Evolutionary conservation across 352 stramenopile species (phyloP), one percentile per base, ranked within the genome.

Genomic region (Globisporangium polare): DNA sequence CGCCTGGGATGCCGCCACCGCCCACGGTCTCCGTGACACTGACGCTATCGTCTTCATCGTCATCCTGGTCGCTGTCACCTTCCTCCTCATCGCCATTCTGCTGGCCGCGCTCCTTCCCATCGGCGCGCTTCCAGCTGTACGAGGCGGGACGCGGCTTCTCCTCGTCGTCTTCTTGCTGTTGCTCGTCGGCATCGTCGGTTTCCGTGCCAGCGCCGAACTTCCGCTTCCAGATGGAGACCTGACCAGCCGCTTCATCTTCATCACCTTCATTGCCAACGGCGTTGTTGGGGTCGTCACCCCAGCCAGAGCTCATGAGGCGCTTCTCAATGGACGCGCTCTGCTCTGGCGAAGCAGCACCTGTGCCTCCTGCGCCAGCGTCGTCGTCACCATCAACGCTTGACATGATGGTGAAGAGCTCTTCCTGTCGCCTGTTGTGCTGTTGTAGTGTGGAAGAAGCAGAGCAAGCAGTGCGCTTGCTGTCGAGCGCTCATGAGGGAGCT

Each of bases 111-210:
- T 82, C 64, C 26, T 66, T 72, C 26, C 76, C 76, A 29, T 91
- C 80, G 0, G 76, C 80, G 12, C 80, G 67, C 62, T 83, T 89
- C 82, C 80, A 92, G 46, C 72, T 88, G 70, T 90, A 92, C 0
- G 68, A 45, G 5, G 60, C 45, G 3, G 63, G 43, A 39, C 50
- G 41, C 35, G 71, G 58, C 3, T 66, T 50, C 12, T 37, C 13
- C 1, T 73, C 53, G 15, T 64, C 66, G 26, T 64, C 73, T 10
- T 66, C 55, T 43, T 55, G 31, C 33, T 73, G 60, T 4, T 67
- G 56, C 15, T 53, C 12, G 3, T 74, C 54, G 18, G 60, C 67
- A 27, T 62, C 71, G n/a, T 65, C 59, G 0, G 55, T 59, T 31
- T 49, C 53, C 4, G 57, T 60, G 13, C 60, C 61, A 1, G 43